Conservation (phyloP, 139 green algal genomes). For the Coccomyxa sp. region DNA sequence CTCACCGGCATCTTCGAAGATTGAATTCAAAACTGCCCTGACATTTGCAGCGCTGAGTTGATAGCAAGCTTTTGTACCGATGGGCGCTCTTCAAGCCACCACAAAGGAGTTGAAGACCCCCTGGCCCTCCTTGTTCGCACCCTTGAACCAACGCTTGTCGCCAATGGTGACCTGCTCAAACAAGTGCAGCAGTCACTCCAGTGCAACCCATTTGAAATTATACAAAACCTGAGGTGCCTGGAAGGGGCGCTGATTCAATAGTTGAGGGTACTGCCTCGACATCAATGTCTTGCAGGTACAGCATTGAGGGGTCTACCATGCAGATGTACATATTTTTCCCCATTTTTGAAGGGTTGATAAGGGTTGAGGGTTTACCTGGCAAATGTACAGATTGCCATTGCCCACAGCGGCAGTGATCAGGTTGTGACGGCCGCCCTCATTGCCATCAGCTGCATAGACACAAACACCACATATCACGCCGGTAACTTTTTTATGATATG, state of each 20-base stretch:
- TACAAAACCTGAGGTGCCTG: too few relatives aligned
- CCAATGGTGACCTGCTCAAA: conserved; percentile 31
- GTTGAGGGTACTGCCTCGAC: too few relatives aligned
- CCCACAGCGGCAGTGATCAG: conserved; percentile 86
- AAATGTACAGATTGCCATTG: conserved; percentile 85
- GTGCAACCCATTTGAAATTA: too few relatives aligned
- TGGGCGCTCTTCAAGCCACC: conserved; percentile 56
- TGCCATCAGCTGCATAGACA: conserved; percentile 71
- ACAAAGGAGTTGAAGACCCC: conserved; percentile 73
- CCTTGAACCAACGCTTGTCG: conserved; percentile 98
- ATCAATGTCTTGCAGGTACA: conserved; percentile 36
- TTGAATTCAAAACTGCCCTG: too few relatives aligned
- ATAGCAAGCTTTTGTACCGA: too few relatives aligned
- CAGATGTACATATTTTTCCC: background rate
- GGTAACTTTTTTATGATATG: too few relatives aligned
- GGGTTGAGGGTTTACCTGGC: conserved; percentile 39
- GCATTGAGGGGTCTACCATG: background rate
- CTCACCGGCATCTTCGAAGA: too few relatives aligned
- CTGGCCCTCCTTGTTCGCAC: conserved; percentile 62
- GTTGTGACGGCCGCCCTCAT: conserved; percentile 96
- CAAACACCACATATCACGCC: background rate
- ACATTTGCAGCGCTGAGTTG: too few relatives aligned
- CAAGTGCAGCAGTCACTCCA: too few relatives aligned
- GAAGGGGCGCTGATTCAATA: too few relatives aligned
- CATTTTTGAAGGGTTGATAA: background rate